Percentiles rank a stretch among this genome's conserved stretches.
These are phyloP conservation scores for Chytriomyces confervae DNA, from an alignment of 192 early-diverging fungal genomes.

Conservation along the genomic window DNA sequence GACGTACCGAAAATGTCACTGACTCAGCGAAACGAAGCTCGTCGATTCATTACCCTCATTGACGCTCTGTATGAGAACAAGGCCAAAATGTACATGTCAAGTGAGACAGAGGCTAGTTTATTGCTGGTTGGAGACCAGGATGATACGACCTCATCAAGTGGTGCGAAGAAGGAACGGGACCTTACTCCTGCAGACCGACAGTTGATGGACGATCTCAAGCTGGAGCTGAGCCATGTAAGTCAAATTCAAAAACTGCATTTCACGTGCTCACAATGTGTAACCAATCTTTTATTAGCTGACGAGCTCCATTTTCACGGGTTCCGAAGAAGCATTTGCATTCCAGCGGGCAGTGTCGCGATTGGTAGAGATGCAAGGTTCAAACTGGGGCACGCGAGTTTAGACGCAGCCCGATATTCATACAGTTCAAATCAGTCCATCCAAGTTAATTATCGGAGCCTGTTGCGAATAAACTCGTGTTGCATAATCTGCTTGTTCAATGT, in stretches of 20 bases:
- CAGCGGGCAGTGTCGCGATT: conserved; percentile 89
- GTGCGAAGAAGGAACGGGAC: conserved; percentile 30
- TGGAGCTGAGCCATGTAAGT: conserved; percentile 47
- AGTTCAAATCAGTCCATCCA: too few relatives aligned
- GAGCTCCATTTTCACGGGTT: conserved; percentile 76
- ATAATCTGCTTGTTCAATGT: too few relatives aligned
- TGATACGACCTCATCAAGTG: neutral
- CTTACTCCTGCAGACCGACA: conserved; percentile 57
- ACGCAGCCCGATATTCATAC: too few relatives aligned
- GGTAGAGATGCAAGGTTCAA: conserved; percentile 81
- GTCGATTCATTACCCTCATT: conserved; percentile 92
- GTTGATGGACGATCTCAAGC: conserved; percentile 68
- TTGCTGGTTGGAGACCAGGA: conserved; percentile 74
- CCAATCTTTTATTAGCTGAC: conserved; percentile 41
- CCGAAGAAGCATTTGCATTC: conserved; percentile 97
- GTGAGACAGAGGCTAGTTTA: conserved; percentile 69
- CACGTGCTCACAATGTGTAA: neutral
- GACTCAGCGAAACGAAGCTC: conserved; percentile 80
- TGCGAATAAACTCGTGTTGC: too few relatives aligned
- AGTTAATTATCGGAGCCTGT: too few relatives aligned
- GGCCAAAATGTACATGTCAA: conserved; percentile 47
- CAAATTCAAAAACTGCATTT: conserved; percentile 10
- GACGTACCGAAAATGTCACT: conserved; percentile 64
- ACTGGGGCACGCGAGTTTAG: conserved; percentile 23
- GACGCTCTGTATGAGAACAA: conserved; percentile 92